phyloP scores from a whole-genome alignment of 148 eudicot genomes.

The Mesembryanthemum crystallinum region DNA sequence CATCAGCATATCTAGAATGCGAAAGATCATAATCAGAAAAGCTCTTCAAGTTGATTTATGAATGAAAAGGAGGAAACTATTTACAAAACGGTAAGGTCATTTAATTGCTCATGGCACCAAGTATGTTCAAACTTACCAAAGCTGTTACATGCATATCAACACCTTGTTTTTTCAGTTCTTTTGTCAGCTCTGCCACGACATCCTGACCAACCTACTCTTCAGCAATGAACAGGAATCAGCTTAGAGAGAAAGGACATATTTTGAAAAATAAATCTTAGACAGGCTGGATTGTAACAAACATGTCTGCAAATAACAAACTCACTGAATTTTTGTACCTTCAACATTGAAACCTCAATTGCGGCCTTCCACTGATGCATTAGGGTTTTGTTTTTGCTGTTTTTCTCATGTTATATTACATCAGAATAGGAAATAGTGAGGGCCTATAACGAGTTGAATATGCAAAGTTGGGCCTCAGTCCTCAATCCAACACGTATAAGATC shows the following conservation, averaged over 20 bases:
- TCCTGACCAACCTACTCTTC: slow-evolving; percentile 58
- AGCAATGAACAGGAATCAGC: slow-evolving; percentile 14
- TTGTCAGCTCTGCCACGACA: slow-evolving; percentile 55
- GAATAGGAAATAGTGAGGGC: neutral
- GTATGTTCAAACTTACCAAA: slow-evolving; percentile 38
- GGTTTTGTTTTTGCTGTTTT: neutral
- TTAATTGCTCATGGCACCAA: neutral
- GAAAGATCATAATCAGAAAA: neutral
- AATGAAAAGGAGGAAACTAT: neutral
- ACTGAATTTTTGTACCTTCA: neutral
- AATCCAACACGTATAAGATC: neutral
- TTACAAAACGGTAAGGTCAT: neutral
- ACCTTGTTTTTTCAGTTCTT: slow-evolving; percentile 52
- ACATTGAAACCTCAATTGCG: neutral
- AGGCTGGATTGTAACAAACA: neutral
- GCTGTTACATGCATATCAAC: slow-evolving; percentile 65
- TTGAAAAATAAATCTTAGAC: neutral
- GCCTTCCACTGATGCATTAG: neutral
- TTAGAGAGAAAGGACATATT: neutral
- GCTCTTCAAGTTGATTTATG: neutral
- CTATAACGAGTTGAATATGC: neutral
- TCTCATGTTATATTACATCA: neutral
- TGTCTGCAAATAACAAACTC: neutral
- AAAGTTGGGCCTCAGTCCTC: neutral
- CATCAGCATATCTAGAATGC: slow-evolving; percentile 18